Evolutionary conservation across 345 rosid genomes (phyloP).

Genomic region (Citrus reticulata): DNA sequence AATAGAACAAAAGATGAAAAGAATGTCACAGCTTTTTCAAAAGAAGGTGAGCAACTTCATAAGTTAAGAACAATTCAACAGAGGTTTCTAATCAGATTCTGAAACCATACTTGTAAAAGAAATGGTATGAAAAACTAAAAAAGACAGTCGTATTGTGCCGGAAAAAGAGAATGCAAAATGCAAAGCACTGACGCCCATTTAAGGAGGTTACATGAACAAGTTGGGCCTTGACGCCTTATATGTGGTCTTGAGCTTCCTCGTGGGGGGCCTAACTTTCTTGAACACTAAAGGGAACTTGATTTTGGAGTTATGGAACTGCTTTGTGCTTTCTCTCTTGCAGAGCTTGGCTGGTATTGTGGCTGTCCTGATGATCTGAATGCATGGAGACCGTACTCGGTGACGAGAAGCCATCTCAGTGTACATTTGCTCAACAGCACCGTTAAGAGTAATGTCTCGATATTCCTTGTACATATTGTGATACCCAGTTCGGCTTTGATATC

Average conservation of each 20-base stretch:
- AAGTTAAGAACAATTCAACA: too few species aligned
- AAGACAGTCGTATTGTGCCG: too few species aligned
- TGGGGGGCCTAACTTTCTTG: slow-evolving; percentile 32
- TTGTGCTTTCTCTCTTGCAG: slow-evolving; percentile 36
- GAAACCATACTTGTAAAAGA: too few species aligned
- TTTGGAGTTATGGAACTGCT: slow-evolving; percentile 34
- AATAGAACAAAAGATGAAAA: too few species aligned
- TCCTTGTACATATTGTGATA: slow-evolving; percentile 41
- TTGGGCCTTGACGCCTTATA: slow-evolving; percentile 36
- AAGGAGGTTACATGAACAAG: slow-evolving; percentile 23
- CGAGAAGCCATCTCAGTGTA: slow-evolving; percentile 40
- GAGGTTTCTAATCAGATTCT: too few species aligned
- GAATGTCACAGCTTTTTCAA: too few species aligned
- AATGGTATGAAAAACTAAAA: too few species aligned
- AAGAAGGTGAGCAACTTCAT: too few species aligned
- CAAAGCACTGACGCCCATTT: neutral
- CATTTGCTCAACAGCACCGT: slow-evolving; percentile 36
- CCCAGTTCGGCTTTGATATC: slow-evolving; percentile 32
- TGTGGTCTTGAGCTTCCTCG: slow-evolving; percentile 32
- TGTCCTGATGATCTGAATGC: slow-evolving; percentile 34
- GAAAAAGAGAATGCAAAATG: neutral
- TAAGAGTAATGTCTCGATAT: slow-evolving; percentile 28
- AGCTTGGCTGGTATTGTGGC: slow-evolving; percentile 28
- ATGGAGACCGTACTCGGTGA: slow-evolving; percentile 34
- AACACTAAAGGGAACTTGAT: slow-evolving; percentile 32